phyloP scores from a whole-genome alignment of 2,329 filamentous ascomycete genomes.

The Metarhizium robertsii region DNA sequence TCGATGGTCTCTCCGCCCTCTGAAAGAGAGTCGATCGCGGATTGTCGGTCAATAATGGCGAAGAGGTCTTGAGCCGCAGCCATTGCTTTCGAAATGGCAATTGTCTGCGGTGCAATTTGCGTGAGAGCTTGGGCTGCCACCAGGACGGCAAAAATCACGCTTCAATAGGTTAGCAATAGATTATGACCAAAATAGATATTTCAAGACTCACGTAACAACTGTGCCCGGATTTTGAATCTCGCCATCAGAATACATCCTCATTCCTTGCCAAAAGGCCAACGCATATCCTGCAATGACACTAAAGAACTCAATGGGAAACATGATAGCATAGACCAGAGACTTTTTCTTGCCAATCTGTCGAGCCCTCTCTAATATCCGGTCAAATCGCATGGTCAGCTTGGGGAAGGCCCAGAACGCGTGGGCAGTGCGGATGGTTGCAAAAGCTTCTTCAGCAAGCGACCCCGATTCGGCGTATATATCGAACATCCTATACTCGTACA shows the following conservation, averaged over 20 bases:
- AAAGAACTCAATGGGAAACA: conserved; percentile 37
- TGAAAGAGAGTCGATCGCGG: conserved; percentile 33
- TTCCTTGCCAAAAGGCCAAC: conserved; percentile 43
- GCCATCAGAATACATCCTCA: conserved; percentile 33
- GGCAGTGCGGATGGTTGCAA: conserved; percentile 38
- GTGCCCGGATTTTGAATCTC: conserved; percentile 35
- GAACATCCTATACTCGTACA: conserved; percentile 34
- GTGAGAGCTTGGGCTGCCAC: conserved; percentile 36
- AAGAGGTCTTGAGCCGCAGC: conserved; percentile 38
- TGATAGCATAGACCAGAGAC: conserved; percentile 29
- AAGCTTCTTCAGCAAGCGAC: conserved; percentile 37
- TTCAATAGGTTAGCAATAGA: conserved; percentile 21
- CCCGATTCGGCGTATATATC: conserved; percentile 32
- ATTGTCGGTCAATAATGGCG: conserved; percentile 35
- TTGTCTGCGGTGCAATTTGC: conserved; percentile 35
- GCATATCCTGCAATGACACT: conserved; percentile 37
- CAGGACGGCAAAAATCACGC: conserved; percentile 37
- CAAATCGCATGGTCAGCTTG: conserved; percentile 31
- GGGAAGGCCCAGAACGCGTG: conserved; percentile 41
- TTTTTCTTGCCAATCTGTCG: conserved; percentile 31
- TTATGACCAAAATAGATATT: conserved; percentile 9
- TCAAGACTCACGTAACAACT: conserved; percentile 33
- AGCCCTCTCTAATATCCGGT: conserved; percentile 30
- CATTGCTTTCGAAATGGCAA: conserved; percentile 35
- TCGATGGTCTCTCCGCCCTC: conserved; percentile 21